phyloP scores from a whole-genome alignment of 441 rosid genomes.

The Croton laevigatus region DNA sequence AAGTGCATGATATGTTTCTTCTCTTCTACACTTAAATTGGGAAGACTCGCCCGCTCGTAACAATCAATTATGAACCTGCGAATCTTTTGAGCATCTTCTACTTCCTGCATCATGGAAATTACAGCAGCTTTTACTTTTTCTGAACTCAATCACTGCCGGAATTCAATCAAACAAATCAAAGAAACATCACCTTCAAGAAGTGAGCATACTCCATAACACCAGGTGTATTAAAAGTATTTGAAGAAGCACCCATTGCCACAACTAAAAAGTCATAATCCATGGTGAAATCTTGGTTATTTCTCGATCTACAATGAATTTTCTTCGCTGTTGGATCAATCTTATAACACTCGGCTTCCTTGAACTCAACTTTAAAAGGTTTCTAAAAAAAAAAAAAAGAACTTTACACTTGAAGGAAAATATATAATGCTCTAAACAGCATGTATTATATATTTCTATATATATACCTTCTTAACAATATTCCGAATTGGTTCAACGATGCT shows the following conservation, averaged over 20 bases:
- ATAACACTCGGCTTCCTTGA: slow-evolving; percentile 79
- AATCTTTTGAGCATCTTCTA: slow-evolving; percentile 84
- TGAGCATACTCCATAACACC: slow-evolving; percentile 83
- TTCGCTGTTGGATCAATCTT: slow-evolving; percentile 70
- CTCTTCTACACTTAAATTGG: slow-evolving; percentile 73
- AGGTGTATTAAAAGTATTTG: slow-evolving; percentile 90
- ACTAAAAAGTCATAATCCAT: slow-evolving; percentile 82
- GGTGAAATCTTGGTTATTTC: slow-evolving; percentile 49
- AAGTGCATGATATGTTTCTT: slow-evolving; percentile 72
- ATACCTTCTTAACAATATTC: slow-evolving; percentile 75
- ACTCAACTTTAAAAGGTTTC: slow-evolving; percentile 57
- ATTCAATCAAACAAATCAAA: neutral
- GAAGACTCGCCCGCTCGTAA: slow-evolving; percentile 78
- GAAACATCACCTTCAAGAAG: slow-evolving; percentile 63
- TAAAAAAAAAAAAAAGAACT: slow-evolving; percentile 21
- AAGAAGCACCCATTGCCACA: slow-evolving; percentile 81
- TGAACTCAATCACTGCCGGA: neutral
- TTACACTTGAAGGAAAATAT: neutral
- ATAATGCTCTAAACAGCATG: neutral
- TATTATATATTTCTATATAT: neutral
- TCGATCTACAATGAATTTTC: slow-evolving; percentile 67
- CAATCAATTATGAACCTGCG: slow-evolving; percentile 68
- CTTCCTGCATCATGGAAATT: slow-evolving; percentile 46
- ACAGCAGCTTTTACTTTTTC: neutral
- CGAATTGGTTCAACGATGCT: slow-evolving; percentile 81